These are phyloP conservation scores for Picea glauca DNA, from an alignment of 75 land plant species.

Conservation along the genomic window DNA sequence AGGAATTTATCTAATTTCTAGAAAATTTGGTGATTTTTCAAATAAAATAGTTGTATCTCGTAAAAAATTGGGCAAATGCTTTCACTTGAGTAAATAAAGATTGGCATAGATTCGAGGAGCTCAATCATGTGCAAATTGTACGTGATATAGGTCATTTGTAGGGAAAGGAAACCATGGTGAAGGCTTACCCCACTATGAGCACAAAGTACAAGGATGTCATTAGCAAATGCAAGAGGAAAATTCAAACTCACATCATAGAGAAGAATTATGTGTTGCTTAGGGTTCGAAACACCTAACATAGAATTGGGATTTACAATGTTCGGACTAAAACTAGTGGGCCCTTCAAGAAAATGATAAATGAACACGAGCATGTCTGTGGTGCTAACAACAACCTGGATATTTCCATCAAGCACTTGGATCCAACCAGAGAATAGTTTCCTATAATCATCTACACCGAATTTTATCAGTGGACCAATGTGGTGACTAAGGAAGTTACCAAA, in stretches of 20 bases:
- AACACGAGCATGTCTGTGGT: slow-evolving; percentile 52
- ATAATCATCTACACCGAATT: slow-evolving; percentile 70
- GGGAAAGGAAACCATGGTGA: neutral
- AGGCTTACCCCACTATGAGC: slow-evolving; percentile 62
- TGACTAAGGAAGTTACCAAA: slow-evolving; percentile 86
- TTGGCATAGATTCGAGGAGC: no score
- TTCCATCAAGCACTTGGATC: slow-evolving; percentile 55
- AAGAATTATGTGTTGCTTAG: slow-evolving; percentile 79
- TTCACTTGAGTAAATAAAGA: no score
- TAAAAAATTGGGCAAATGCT: no score
- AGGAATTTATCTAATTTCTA: no score
- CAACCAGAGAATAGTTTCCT: slow-evolving; percentile 74
- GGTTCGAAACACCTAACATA: slow-evolving; percentile 66
- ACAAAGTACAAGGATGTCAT: slow-evolving; percentile 74
- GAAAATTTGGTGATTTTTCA: no score
- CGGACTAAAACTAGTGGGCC: no score
- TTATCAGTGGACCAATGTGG: slow-evolving; percentile 83
- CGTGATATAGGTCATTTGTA: neutral
- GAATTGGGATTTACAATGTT: no score
- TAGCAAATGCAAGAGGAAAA: slow-evolving; percentile 46
- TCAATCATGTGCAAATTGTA: no score
- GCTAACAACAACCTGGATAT: slow-evolving; percentile 90
- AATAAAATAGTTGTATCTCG: no score
- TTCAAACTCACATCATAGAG: slow-evolving; percentile 67
- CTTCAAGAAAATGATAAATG: slow-evolving; percentile 5